phyloP scores from a whole-genome alignment of 2,329 filamentous ascomycete genomes.

The Colletotrichum sp. region DNA sequence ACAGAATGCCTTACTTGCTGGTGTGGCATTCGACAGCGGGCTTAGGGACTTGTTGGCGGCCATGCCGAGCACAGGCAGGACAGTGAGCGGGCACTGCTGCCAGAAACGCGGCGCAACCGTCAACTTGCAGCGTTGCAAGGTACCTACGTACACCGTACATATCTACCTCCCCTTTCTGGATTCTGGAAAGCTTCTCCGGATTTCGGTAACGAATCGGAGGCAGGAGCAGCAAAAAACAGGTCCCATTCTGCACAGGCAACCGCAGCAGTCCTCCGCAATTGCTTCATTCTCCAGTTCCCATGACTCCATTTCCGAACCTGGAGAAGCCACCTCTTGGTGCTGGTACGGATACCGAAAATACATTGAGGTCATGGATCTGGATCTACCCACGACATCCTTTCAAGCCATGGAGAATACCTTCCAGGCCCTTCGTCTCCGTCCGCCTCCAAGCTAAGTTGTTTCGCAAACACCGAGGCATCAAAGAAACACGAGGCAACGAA shows the following conservation, averaged over 20 bases:
- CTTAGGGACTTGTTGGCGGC: neutral
- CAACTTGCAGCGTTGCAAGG: neutral
- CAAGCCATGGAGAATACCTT: neutral
- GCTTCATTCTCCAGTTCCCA: neutral
- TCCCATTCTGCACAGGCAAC: neutral
- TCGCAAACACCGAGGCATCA: conserved; percentile 7
- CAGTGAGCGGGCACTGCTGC: neutral
- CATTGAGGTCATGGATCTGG: neutral
- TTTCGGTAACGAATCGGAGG: neutral
- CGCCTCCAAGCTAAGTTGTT: neutral
- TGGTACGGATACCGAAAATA: neutral
- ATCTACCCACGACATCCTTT: neutral
- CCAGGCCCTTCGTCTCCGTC: neutral
- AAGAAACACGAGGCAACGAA: neutral
- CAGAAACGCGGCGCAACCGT: neutral
- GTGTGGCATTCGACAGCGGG: neutral
- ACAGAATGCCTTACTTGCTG: neutral
- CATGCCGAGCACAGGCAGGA: neutral
- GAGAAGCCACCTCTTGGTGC: neutral
- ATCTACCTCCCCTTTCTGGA: neutral
- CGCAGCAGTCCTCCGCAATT: neutral
- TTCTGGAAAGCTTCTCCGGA: neutral
- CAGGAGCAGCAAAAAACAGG: neutral
- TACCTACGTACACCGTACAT: neutral
- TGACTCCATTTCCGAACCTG: neutral